Conservation (phyloP, 2,329 filamentous ascomycete species). For the Venturia aucupariae region DNA sequence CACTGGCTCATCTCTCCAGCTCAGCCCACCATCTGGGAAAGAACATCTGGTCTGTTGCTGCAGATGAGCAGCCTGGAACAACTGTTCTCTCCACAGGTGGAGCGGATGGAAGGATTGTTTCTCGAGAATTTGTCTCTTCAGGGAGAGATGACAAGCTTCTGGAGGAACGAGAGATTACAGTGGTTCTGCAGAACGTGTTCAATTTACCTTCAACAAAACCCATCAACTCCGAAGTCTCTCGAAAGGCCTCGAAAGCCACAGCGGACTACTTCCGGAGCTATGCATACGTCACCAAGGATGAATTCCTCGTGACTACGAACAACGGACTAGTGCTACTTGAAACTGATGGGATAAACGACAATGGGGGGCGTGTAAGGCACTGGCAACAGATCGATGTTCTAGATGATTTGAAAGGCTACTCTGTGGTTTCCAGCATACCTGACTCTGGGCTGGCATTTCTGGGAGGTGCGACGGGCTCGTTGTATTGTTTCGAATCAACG, state of each 20-base stretch:
- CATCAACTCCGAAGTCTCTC: background rate
- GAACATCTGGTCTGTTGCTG: conserved; percentile 73
- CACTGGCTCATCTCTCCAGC: conserved; percentile 41
- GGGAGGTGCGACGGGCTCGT: conserved; percentile 35
- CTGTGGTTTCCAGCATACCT: conserved; percentile 27
- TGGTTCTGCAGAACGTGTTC: background rate
- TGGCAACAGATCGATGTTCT: conserved; percentile 9
- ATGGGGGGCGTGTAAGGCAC: background rate
- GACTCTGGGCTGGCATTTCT: conserved; percentile 33
- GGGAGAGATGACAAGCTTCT: background rate
- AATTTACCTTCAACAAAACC: background rate
- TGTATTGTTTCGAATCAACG: conserved; percentile 29
- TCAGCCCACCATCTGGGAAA: conserved; percentile 69
- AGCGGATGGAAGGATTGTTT: conserved; percentile 59
- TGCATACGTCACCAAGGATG: conserved; percentile 47
- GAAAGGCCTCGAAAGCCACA: background rate
- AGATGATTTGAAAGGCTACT: conserved; percentile 39
- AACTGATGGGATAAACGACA: background rate
- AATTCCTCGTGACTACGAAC: conserved; percentile 50
- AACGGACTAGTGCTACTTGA: conserved; percentile 47
- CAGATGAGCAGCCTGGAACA: conserved; percentile 32
- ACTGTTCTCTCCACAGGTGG: conserved; percentile 57
- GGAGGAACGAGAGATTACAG: background rate
- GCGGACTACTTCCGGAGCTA: conserved; percentile 49
- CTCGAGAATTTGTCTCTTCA: background rate